Evolutionary conservation across 768 basidiomycete genomes (phyloP), one percentile per base, ranked within the genome.

Genomic region (Naematelia encephala): DNA sequence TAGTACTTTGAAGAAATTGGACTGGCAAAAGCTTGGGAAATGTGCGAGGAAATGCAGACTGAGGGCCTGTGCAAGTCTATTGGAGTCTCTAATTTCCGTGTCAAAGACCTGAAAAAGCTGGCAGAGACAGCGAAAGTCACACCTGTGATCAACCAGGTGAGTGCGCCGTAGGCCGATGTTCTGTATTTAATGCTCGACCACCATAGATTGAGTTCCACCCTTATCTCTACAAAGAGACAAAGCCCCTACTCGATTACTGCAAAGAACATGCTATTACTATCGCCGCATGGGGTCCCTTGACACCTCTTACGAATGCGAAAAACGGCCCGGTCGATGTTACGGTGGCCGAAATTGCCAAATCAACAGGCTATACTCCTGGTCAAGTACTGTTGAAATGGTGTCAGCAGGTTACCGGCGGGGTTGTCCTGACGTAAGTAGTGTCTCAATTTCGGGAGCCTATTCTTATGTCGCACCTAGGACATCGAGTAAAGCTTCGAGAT

Each of bases 11-110:
- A n/a, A n/a, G n/a, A n/a, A n/a, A n/a, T n/a, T n/a, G n/a, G n/a
- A n/a, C n/a, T 86, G 53, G 78, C 79, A 57, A 79, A 83, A 25
- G 69, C 82, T 51, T 87, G 87, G 86, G 79, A 79, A 47, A 82
- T 78, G 3, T 82, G 87, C 82, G 86, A 87, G 66, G 82, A 81
- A 43, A 75, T 83, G 34, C 79, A 84, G 66, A 68, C 54, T 21
- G 81, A 79, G 57, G 83, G 83, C 2, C 68, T 80, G 28, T 72
- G 79, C 30, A 76, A 72, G 56, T 72, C 70, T 14, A 79, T 81
- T 59, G 79, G 80, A 1, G 76, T 81, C 2, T 75, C 72, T 23
- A 81, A 80, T 68, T 80, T 72, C 55, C 66, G 76, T 1, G 47
- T 76, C 19, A 64, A 67, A 19, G 76, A 81, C 60, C 54, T 79